Evolutionary conservation across 169 alveolate species (phyloP), one percentile per base, ranked within the genome.

Genomic region (Eimeria acervulina): DNA sequence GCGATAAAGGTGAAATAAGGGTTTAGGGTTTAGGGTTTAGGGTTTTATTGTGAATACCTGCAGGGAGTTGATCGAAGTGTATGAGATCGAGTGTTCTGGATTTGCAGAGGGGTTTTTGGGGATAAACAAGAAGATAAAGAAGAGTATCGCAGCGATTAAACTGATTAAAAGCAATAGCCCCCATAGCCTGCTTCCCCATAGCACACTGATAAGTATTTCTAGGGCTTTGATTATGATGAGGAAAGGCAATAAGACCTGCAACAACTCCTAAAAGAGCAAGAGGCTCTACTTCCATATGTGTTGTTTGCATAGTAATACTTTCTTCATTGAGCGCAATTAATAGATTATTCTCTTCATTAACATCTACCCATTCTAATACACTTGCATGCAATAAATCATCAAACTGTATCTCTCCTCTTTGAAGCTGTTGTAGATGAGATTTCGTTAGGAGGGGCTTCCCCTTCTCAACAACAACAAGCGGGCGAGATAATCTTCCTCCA

Each of bases 141-240:
- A 96, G 95, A 33, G 96, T 96, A 68, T 96, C 97, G 59, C 91
- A 55, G 6, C 96, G 38, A 31, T 40, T 47, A 61, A 91, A 95
- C 55, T 91, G 99, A 96, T 99, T 99, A 97, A 98, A 98, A 2
- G 99, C 99, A 72, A 99, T 98, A n/a, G 99, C 98, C 42, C 99
- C 99, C 96, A 99, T 98, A 26, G 99, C 99, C 97, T 99, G 99
- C 96, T 99, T 99, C 17, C 99, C 99, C 99, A 99, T 99, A 23
- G 99, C 99, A 96, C 99, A 99, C 96, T 99, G 99, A 97, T 99
- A 99, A 15, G 99, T 99, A 97, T 99, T 99, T 90, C 99, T 96
- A 19, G 99, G 99, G 94, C 99, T 98, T 96, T 99, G 99, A 97
- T 99, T 99, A 97, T 99, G 99, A 97, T 99, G 99, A 42, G 99